Percentiles rank a stretch among this genome's conserved stretches.
Conservation (phyloP, 257 asterid genomes). For the Ajuga chamaepitys region DNA sequence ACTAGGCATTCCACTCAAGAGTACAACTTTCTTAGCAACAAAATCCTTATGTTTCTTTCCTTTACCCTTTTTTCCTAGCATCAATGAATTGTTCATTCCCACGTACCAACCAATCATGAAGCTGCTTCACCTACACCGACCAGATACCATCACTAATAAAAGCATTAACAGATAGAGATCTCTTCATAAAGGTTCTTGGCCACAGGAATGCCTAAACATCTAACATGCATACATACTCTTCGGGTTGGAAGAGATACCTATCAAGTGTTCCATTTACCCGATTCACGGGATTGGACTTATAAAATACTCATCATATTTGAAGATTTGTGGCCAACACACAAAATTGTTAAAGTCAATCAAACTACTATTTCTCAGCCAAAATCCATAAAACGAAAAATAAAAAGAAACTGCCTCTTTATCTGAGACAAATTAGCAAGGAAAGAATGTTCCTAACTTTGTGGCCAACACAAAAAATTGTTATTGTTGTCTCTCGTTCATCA, state of each 20-base stretch:
- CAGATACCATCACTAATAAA: slow-evolving; percentile 17
- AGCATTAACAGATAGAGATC: neutral
- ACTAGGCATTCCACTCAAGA: slow-evolving; percentile 94
- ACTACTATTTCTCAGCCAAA: too few species aligned
- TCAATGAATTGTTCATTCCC: slow-evolving; percentile 79
- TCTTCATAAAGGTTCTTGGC: slow-evolving; percentile 1
- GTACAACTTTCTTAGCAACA: slow-evolving; percentile 81
- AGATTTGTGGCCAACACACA: too few species aligned
- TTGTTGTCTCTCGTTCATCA: too few species aligned
- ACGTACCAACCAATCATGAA: slow-evolving; percentile 80
- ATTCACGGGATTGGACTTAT: too few species aligned
- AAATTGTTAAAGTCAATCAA: too few species aligned
- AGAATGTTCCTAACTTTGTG: too few species aligned
- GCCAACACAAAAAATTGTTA: too few species aligned
- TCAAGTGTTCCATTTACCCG: slow-evolving; percentile 99
- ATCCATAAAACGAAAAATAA: too few species aligned
- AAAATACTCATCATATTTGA: too few species aligned
- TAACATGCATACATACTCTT: neutral
- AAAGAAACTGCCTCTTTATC: too few species aligned
- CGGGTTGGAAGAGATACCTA: slow-evolving; percentile 43
- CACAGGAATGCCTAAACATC: slow-evolving; percentile 16
- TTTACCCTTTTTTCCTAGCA: slow-evolving; percentile 50
- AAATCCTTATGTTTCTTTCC: slow-evolving; percentile 83
- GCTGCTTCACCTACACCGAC: slow-evolving; percentile 82
- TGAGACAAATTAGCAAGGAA: too few species aligned